A percentile compares a stretch with the other conserved stretches of the same genome.
phyloP scores from a whole-genome alignment of 108 stramenopile genomes.

The Conticribra weissflogii region DNA sequence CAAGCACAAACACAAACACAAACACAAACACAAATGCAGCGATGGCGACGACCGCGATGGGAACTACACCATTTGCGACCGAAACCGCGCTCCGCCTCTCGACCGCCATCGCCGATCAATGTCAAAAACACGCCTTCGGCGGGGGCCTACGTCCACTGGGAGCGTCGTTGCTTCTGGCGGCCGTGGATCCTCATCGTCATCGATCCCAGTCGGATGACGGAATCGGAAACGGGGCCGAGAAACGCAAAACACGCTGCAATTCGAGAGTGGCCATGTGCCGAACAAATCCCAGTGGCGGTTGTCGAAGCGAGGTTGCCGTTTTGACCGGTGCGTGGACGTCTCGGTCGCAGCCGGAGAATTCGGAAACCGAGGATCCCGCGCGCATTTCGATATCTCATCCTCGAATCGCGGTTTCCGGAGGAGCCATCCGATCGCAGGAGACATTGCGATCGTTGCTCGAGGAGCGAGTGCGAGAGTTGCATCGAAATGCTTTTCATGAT shows the following conservation, averaged over 20 bases:
- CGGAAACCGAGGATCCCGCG: too few relatives aligned
- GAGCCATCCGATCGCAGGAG: conserved; percentile 20
- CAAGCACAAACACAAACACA: not conserved
- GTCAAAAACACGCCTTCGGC: conserved; percentile 78
- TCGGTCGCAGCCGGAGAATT: too few relatives aligned
- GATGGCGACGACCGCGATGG: too few relatives aligned
- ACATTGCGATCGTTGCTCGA: conserved; percentile 14
- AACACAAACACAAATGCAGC: too few relatives aligned
- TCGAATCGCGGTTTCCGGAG: conserved; percentile 46
- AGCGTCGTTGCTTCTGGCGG: conserved; percentile 61
- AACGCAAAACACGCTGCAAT: too few relatives aligned
- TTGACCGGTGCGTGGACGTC: not conserved
- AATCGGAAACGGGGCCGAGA: not conserved
- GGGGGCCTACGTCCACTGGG: conserved; percentile 83
- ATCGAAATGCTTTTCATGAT: not conserved
- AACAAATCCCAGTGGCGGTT: conserved; percentile 47
- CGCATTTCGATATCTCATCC: conserved; percentile 14
- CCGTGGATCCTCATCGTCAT: conserved; percentile 23
- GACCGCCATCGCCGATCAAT: conserved; percentile 54
- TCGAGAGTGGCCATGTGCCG: conserved; percentile 43
- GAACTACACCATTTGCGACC: conserved; percentile 14
- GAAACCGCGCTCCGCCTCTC: conserved; percentile 43
- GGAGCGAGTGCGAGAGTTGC: conserved; percentile 11
- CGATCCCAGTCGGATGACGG: not conserved
- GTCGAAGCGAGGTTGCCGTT: conserved; percentile 12